Conservation (phyloP, 1,284 basidiomycete species). For the Phlebopus sp. region DNA sequence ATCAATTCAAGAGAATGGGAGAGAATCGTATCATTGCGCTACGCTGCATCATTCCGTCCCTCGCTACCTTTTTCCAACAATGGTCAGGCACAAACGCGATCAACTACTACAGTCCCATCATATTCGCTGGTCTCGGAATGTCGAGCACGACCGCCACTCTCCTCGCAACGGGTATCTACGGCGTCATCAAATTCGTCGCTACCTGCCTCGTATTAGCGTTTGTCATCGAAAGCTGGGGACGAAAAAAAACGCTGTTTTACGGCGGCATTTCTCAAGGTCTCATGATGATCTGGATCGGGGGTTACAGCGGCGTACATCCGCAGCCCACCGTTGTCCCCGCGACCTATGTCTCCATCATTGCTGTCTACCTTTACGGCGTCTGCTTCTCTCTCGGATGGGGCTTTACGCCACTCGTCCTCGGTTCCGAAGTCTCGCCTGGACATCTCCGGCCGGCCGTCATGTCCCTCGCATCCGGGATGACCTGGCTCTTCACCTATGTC, state of each 20-base stretch:
- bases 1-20: constrained; percentile 43
- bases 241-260: constrained; percentile 45
- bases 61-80: constrained; percentile 58
- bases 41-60: constrained; percentile 49
- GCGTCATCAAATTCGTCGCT: constrained; percentile 53
- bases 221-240: constrained; percentile 45
- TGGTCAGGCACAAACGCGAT: constrained; percentile 62
- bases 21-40: constrained; percentile 42
- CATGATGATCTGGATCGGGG: constrained; percentile 51
- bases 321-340: constrained; percentile 32
- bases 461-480: constrained; percentile 38
- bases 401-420: constrained; percentile 40
- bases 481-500: constrained; percentile 47
- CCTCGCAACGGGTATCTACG: constrained; percentile 61
- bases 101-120: constrained; percentile 51
- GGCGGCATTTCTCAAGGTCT: constrained; percentile 42
- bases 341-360: constrained; percentile 45
- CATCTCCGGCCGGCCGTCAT: constrained; percentile 43
- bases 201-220: constrained; percentile 41
- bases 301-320: constrained; percentile 40
- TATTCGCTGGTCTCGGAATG: constrained; percentile 54
- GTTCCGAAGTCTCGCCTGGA: constrained; percentile 45
- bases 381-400: constrained; percentile 47
- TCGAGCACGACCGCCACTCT: constrained; percentile 48
- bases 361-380: constrained; percentile 49